These are phyloP conservation scores for Inonotus hispidus DNA, from an alignment of 1,284 basidiomycete species.

Conservation along the genomic window DNA sequence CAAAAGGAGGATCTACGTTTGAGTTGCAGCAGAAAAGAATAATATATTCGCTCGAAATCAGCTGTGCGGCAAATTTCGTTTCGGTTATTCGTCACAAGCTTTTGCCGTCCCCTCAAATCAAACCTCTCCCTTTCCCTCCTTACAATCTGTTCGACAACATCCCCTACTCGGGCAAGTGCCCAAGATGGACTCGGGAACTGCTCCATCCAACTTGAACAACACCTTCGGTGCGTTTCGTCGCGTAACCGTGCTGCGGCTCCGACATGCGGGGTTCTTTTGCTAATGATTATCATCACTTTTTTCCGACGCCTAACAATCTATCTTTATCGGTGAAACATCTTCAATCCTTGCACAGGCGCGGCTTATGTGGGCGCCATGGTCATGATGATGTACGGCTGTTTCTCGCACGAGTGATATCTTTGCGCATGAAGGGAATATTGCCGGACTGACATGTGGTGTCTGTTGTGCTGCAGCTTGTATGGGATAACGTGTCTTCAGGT, in stretches of 20 bases:
- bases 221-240: neutral
- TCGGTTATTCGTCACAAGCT: neutral
- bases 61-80: too few species aligned
- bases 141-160: neutral
- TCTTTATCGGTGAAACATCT: neutral
- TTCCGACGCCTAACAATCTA: neutral
- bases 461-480: conserved; percentile 13
- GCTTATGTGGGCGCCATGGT: conserved; percentile 14
- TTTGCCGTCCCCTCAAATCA: too few species aligned
- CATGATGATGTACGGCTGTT: conserved; percentile 13
- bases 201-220: neutral
- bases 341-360: conserved; percentile 7
- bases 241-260: neutral
- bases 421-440: neutral
- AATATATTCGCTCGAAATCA: too few species aligned
- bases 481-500: conserved; percentile 18
- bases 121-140: neutral
- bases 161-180: neutral
- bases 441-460: neutral
- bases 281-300: neutral
- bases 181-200: neutral
- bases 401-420: neutral
- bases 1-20: too few species aligned
- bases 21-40: too few species aligned
- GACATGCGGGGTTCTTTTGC: neutral